Conservation (phyloP, 208 protist genomes). For the Leishmania turanica region DNA sequence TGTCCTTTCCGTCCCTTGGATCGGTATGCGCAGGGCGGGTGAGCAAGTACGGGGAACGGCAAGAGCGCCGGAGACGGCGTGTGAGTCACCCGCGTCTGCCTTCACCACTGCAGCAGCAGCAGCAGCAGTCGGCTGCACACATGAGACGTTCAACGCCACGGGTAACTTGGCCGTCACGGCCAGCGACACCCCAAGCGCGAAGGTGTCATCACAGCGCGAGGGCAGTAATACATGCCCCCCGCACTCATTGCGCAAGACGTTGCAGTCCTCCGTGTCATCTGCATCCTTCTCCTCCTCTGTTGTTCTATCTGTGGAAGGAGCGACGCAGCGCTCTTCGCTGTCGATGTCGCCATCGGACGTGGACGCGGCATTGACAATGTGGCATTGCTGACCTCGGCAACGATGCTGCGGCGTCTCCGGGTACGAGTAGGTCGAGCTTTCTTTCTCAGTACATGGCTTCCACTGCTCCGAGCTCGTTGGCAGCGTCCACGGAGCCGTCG, state of each 20-base stretch:
- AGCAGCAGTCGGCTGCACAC: background rate
- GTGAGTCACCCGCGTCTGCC: background rate
- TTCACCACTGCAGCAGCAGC: background rate
- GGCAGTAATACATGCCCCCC: conserved; percentile 33
- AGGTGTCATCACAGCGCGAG: conserved; percentile 25
- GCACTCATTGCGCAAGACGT: conserved; percentile 37
- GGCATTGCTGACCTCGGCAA: background rate
- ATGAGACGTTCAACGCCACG: background rate
- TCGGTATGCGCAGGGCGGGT: background rate
- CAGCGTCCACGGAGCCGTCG: background rate
- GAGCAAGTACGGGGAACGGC: background rate
- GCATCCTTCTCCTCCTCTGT: background rate
- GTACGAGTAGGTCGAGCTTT: no score
- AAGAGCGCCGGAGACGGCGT: background rate
- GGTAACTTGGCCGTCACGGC: background rate
- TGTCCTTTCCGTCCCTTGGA: background rate
- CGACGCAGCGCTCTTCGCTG: background rate
- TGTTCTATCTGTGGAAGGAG: background rate
- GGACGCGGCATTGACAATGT: background rate
- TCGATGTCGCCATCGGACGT: background rate
- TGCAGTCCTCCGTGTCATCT: conserved; percentile 5
- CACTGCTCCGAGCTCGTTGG: background rate
- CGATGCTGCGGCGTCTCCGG: background rate
- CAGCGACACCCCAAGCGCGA: conserved; percentile 6
- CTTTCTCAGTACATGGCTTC: background rate